phyloP scores from a whole-genome alignment of 2,329 filamentous ascomycete genomes.

The Alternaria viburni region DNA sequence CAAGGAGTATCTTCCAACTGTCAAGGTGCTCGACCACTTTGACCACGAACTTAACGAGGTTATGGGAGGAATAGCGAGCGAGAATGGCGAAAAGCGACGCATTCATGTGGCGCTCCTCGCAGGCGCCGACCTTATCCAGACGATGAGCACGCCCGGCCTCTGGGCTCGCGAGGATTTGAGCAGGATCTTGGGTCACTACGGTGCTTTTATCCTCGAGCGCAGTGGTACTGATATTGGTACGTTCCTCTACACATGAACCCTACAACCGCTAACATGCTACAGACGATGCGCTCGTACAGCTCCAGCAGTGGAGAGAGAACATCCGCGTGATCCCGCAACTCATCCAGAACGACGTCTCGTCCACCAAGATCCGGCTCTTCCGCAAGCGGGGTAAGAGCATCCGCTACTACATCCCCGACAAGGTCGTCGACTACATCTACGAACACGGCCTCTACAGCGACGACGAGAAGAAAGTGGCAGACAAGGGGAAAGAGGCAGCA shows the following conservation, averaged over 20 bases:
- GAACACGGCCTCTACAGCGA: constrained; percentile 48
- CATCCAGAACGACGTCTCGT: constrained; percentile 85
- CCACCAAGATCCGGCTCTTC: constrained; percentile 81
- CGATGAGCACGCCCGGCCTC: constrained; percentile 63
- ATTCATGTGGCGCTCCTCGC: constrained; percentile 82
- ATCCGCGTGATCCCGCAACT: constrained; percentile 88
- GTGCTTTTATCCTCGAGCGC: constrained; percentile 85
- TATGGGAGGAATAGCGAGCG: constrained; percentile 73
- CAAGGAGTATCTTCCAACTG: constrained; percentile 85
- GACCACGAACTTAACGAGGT: constrained; percentile 86
- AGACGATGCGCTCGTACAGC: constrained; percentile 81
- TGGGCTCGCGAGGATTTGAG: constrained; percentile 87
- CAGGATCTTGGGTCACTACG: constrained; percentile 84
- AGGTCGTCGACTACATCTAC: constrained; percentile 50
- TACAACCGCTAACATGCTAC: constrained; percentile 14
- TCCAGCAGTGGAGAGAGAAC: constrained; percentile 84
- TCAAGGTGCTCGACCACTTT: constrained; percentile 88
- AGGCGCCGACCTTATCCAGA: constrained; percentile 64
- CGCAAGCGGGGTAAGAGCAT: constrained; percentile 51
- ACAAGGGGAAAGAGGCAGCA: constrained; percentile 43
- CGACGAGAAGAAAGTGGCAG: constrained; percentile 45
- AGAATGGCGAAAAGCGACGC: constrained; percentile 69
- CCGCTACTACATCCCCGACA: constrained; percentile 50
- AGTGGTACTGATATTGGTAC: constrained; percentile 77
- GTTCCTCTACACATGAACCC: neutral